These are phyloP conservation scores for Tulasnella sp. DNA, from an alignment of 768 basidiomycete genomes.

Conservation along the genomic window DNA sequence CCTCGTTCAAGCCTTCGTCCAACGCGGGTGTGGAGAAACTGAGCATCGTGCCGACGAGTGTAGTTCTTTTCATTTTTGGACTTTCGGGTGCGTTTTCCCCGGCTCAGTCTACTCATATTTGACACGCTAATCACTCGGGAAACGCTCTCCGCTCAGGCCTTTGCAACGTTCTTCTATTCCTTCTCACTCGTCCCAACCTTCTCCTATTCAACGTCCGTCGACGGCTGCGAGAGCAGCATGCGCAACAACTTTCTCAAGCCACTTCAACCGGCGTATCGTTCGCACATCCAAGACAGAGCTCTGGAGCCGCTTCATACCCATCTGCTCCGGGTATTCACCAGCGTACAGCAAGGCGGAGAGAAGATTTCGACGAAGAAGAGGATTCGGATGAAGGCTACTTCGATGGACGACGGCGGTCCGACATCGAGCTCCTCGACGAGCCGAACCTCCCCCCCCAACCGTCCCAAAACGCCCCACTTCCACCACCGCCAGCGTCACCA, in stretches of 20 bases:
- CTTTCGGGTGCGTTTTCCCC: background rate
- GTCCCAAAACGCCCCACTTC: background rate
- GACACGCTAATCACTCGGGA: no score
- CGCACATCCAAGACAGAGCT: background rate
- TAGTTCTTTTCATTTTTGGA: slow-evolving; percentile 18
- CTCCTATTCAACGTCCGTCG: slow-evolving; percentile 18
- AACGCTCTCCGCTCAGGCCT: slow-evolving; percentile 1
- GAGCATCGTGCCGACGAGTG: slow-evolving; percentile 10
- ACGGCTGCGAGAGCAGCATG: background rate
- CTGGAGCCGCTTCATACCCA: background rate
- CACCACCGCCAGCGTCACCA: background rate
- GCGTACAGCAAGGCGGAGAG: background rate
- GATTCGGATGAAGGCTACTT: background rate
- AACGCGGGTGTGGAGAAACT: slow-evolving; percentile 8
- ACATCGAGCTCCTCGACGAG: background rate
- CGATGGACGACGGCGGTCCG: background rate
- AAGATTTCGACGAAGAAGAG: background rate
- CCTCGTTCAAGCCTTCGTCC: slow-evolving; percentile 8
- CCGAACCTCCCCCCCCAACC: background rate
- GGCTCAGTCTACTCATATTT: no score
- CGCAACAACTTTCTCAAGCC: background rate
- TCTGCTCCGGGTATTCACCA: background rate
- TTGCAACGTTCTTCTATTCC: slow-evolving; percentile 17
- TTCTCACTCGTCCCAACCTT: slow-evolving; percentile 19
- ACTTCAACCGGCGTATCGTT: background rate